Evolutionary conservation across 345 rosid species (phyloP).

Genomic region (Luvunga scandens): DNA sequence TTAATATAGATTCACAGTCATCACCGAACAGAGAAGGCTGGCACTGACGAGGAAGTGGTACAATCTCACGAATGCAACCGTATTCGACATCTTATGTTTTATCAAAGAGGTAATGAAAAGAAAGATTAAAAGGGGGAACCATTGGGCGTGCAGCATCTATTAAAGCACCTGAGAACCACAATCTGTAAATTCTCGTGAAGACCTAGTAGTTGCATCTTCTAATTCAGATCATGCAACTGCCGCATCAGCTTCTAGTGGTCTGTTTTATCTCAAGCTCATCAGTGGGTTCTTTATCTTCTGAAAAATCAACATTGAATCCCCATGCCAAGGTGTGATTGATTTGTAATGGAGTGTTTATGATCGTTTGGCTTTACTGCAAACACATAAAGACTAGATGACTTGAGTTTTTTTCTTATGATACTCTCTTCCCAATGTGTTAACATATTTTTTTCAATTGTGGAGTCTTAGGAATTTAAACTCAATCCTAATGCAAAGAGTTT

Average conservation of each 20-base stretch:
- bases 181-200: constrained; percentile 40
- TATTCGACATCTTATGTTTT: constrained; percentile 29
- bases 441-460: constrained; percentile 8
- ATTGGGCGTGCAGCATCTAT: constrained; percentile 37
- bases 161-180: constrained; percentile 38
- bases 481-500: constrained; percentile 96
- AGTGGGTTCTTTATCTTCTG: constrained; percentile 72
- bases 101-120: constrained; percentile 43
- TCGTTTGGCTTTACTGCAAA: neutral
- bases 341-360: neutral
- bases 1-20: constrained; percentile 37
- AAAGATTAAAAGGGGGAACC: constrained; percentile 35
- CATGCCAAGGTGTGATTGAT: constrained; percentile 65
- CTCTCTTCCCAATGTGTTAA: neutral
- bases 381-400: neutral
- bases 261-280: constrained; percentile 79
- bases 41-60: constrained; percentile 39
- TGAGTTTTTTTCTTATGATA: neutral
- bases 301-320: constrained; percentile 74
- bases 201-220: constrained; percentile 56
- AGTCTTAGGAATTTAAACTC: constrained; percentile 82
- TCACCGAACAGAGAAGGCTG: constrained; percentile 28
- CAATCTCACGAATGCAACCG: constrained; percentile 30
- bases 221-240: constrained; percentile 46
- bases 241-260: constrained; percentile 43